Percentiles rank a stretch among this genome's conserved stretches.
phyloP scores from a whole-genome alignment of 129 eudicot species.

The Tagetes erecta region DNA sequence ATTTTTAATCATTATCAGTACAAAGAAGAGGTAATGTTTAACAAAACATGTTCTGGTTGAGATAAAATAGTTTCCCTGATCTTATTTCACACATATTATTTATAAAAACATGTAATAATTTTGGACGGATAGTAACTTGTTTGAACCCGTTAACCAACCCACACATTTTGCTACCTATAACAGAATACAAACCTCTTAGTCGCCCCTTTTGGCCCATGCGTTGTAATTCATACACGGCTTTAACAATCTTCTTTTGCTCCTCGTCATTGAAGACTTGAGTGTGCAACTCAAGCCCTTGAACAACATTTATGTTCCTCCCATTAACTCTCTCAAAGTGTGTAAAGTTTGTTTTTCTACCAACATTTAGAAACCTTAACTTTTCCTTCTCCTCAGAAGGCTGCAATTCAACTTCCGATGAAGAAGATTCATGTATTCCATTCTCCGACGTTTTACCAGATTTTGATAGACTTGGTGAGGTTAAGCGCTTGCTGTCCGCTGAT shows the following conservation, averaged over 20 bases:
- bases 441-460: constrained; percentile 5
- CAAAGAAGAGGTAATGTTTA: background rate
- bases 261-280: constrained; percentile 51
- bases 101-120: background rate
- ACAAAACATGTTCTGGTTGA: too few species aligned
- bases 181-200: constrained; percentile 49
- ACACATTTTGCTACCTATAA: constrained; percentile 5
- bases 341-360: constrained; percentile 53
- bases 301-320: constrained; percentile 46
- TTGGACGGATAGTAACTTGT: background rate
- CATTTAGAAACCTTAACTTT: constrained; percentile 31
- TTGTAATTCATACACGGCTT: constrained; percentile 55
- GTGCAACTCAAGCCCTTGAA: constrained; percentile 72
- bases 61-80: too few species aligned
- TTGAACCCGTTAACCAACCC: constrained; percentile 19
- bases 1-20: constrained; percentile 3
- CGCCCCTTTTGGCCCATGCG: constrained; percentile 63
- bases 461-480: constrained; percentile 13
- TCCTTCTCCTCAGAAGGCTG: constrained; percentile 41
- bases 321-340: constrained; percentile 45
- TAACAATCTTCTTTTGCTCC: constrained; percentile 60
- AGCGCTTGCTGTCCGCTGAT: constrained; percentile 39
- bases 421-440: constrained; percentile 1
- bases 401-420: constrained; percentile 27
- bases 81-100: background rate